Percentiles rank a stretch among this genome's conserved stretches.
Conservation (phyloP, 2,329 filamentous ascomycete genomes). For the Cyphellophora attinorum region DNA sequence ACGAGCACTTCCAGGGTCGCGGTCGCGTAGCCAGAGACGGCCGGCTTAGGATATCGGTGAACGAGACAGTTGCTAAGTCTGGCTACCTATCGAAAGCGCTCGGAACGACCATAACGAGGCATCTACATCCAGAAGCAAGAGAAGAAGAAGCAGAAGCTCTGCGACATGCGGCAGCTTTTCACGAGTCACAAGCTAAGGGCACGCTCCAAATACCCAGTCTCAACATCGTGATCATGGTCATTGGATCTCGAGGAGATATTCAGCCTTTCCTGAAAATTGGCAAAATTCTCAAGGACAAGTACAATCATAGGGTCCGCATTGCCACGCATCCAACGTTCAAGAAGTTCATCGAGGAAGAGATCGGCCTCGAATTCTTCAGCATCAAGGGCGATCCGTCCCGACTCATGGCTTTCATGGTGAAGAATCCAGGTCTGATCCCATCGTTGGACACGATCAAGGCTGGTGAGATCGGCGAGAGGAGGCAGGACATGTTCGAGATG, state of each 20-base stretch:
- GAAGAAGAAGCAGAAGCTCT: conserved; percentile 16
- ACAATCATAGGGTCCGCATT: conserved; percentile 66
- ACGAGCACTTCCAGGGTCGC: conserved; percentile 12
- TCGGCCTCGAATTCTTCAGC: conserved; percentile 68
- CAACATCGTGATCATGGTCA: conserved; percentile 77
- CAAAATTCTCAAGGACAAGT: conserved; percentile 59
- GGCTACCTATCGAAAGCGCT: conserved; percentile 68
- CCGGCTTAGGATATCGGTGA: conserved; percentile 61
- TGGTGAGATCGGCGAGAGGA: conserved; percentile 60
- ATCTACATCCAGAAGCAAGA: conserved; percentile 31
- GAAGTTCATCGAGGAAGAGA: conserved; percentile 64
- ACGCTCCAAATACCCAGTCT: conserved; percentile 39
- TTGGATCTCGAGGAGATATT: conserved; percentile 69
- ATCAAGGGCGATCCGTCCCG: conserved; percentile 71
- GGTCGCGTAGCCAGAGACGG: conserved; percentile 60
- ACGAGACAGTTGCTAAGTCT: conserved; percentile 53
- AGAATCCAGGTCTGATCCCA: conserved; percentile 67
- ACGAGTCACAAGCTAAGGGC: conserved; percentile 16
- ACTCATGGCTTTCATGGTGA: conserved; percentile 83
- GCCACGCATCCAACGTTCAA: conserved; percentile 71
- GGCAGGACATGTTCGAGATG: conserved; percentile 69
- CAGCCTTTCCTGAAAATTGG: conserved; percentile 72
- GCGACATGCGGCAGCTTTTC: conserved; percentile 14
- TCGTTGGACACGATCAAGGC: conserved; percentile 61
- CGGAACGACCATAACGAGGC: conserved; percentile 52